Percentiles rank a stretch among this genome's conserved stretches.
Evolutionary conservation across 2,329 filamentous ascomycete genomes (phyloP).

Genomic region (Dothideomycetes sp.): DNA sequence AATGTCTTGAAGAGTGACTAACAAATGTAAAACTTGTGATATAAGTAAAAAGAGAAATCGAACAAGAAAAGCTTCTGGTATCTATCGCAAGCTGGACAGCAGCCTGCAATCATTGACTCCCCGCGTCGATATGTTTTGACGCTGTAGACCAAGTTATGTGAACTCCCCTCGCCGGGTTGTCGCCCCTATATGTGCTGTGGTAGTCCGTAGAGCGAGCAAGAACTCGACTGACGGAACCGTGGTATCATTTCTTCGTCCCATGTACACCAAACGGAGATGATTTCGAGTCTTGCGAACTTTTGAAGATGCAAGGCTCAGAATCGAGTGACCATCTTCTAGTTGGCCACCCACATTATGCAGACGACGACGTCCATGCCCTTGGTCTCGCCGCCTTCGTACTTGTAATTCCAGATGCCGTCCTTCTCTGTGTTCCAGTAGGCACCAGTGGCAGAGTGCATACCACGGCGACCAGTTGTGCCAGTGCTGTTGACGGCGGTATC

Average conservation of each 20-base stretch:
- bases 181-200: constrained; percentile 2
- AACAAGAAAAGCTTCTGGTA: too few species aligned
- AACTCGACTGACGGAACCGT: not conserved
- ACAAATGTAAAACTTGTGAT: constrained; percentile 18
- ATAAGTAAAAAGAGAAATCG: constrained; percentile 4
- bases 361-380: constrained; percentile 46
- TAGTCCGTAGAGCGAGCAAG: not conserved
- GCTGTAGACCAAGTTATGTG: too few species aligned
- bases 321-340: too few species aligned
- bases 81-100: too few species aligned
- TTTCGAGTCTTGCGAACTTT: too few species aligned
- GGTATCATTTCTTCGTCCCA: constrained; percentile 6
- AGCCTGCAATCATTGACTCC: too few species aligned
- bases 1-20: constrained; percentile 23
- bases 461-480: constrained; percentile 62
- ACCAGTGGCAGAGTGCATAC: constrained; percentile 80
- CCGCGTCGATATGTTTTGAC: too few species aligned
- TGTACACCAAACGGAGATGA: constrained; percentile 6
- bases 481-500: constrained; percentile 4
- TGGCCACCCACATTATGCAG: constrained; percentile 62
- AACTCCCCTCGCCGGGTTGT: too few species aligned
- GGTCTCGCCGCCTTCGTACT: constrained; percentile 55
- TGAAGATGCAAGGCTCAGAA: too few species aligned
- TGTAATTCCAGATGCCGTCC: constrained; percentile 84
- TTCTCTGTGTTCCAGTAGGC: constrained; percentile 88